phyloP scores from a whole-genome alignment of 345 rosid genomes.

The Acer negundo region DNA sequence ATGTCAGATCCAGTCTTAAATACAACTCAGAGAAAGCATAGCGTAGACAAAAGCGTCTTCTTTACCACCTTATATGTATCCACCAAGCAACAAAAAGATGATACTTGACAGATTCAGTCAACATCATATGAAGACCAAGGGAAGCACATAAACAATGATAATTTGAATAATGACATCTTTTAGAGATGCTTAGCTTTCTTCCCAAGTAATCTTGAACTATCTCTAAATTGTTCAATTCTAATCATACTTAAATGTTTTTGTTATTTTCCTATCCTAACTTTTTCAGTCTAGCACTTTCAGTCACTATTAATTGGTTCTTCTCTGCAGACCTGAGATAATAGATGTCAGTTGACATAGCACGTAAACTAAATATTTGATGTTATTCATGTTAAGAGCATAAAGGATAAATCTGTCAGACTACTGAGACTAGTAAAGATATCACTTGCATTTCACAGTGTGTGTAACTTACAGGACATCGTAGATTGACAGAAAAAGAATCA shows the following conservation, averaged over 20 bases:
- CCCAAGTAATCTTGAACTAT: background rate
- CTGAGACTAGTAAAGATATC: background rate
- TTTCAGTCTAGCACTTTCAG: background rate
- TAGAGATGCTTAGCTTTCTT: background rate
- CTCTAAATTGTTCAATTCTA: background rate
- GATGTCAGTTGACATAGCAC: background rate
- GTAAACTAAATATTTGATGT: background rate
- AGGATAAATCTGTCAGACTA: background rate
- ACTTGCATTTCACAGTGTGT: background rate
- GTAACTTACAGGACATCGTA: constrained; percentile 94
- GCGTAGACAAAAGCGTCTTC: background rate
- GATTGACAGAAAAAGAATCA: constrained; percentile 72
- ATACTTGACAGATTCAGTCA: background rate
- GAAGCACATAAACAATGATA: background rate
- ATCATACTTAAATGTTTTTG: background rate
- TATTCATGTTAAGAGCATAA: background rate
- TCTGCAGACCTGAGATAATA: background rate
- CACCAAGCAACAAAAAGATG: background rate
- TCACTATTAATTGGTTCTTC: background rate
- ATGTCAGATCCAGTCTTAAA: background rate
- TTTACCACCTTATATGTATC: background rate
- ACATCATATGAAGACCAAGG: background rate
- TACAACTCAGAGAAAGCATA: background rate
- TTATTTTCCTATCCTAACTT: background rate
- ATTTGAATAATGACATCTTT: background rate